Conservation (phyloP, 768 basidiomycete genomes). For the Cubamyces sp. region DNA sequence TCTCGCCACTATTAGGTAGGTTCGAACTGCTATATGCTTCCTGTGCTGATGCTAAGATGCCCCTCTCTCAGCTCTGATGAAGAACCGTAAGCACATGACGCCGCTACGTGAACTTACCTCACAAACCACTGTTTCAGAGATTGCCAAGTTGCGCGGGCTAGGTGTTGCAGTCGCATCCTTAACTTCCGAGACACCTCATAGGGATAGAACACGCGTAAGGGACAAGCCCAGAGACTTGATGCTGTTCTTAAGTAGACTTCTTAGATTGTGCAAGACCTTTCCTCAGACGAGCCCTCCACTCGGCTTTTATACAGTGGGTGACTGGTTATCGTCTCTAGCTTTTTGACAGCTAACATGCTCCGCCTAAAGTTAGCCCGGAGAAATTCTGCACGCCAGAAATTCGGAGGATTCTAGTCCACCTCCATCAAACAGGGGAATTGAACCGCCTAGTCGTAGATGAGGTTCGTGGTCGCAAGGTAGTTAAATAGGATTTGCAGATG, state of each 20-base stretch:
- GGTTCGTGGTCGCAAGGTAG: slow-evolving; percentile 41
- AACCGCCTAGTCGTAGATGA: slow-evolving; percentile 84
- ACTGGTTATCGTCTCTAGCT: neutral
- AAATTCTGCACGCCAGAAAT: slow-evolving; percentile 62
- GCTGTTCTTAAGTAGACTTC: neutral
- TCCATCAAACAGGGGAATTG: slow-evolving; percentile 60
- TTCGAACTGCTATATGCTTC: neutral
- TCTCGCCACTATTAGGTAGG: slow-evolving; percentile 78
- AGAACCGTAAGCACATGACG: slow-evolving; percentile 59
- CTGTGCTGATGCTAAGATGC: neutral
- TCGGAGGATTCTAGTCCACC: slow-evolving; percentile 47
- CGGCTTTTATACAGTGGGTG: slow-evolving; percentile 76
- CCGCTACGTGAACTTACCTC: neutral
- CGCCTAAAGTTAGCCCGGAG: slow-evolving; percentile 71
- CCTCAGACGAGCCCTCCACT: slow-evolving; percentile 57
- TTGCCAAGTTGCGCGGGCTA: slow-evolving; percentile 58
- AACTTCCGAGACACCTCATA: slow-evolving; percentile 62
- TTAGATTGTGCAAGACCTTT: slow-evolving; percentile 66
- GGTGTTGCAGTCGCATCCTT: slow-evolving; percentile 62
- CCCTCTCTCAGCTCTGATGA: slow-evolving; percentile 66
- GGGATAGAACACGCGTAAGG: slow-evolving; percentile 59
- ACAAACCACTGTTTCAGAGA: slow-evolving; percentile 47
- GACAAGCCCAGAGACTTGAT: neutral
- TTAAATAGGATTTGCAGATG: neutral
- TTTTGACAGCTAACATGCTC: neutral